These are phyloP conservation scores for Chamaecrista fasciculata DNA, from an alignment of 306 rosid genomes.

Conservation along the genomic window DNA sequence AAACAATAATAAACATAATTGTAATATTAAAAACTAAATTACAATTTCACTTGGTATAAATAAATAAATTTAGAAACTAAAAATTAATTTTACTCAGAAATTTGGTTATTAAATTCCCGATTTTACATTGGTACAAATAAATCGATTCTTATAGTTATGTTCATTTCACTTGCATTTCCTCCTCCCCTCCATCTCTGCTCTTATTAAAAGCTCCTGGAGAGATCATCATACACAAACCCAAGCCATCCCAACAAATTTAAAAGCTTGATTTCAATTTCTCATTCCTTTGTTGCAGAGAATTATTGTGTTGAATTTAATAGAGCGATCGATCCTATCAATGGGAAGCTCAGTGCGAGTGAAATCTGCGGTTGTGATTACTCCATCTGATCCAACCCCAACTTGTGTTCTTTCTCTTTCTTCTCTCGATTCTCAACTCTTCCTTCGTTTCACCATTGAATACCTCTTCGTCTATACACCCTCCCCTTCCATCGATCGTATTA, in stretches of 20 bases:
- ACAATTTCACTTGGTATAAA: no score
- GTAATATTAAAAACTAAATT: no score
- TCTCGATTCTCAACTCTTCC: slow-evolving; percentile 83
- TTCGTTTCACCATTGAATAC: slow-evolving; percentile 84
- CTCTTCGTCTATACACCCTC: slow-evolving; percentile 52
- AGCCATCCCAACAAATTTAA: no score
- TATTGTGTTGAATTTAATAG: no score
- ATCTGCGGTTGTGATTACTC: slow-evolving; percentile 54
- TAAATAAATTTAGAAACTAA: no score
- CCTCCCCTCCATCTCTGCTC: not conserved
- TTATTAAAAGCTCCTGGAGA: not conserved
- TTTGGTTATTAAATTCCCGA: no score
- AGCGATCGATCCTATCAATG: slow-evolving; percentile 50
- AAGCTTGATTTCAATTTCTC: no score
- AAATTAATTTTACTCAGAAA: no score
- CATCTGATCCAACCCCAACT: slow-evolving; percentile 67
- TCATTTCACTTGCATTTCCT: not conserved
- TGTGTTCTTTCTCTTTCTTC: slow-evolving; percentile 61
- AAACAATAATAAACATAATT: no score
- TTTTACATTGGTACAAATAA: no score
- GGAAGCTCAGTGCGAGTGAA: slow-evolving; percentile 53
- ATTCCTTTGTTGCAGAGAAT: no score
- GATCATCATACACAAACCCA: not conserved
- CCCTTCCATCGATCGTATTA: slow-evolving; percentile 29
- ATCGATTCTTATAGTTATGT: no score